These are phyloP conservation scores for Botrytis byssoidea DNA, from an alignment of 2,329 filamentous ascomycete species.

Conservation along the genomic window DNA sequence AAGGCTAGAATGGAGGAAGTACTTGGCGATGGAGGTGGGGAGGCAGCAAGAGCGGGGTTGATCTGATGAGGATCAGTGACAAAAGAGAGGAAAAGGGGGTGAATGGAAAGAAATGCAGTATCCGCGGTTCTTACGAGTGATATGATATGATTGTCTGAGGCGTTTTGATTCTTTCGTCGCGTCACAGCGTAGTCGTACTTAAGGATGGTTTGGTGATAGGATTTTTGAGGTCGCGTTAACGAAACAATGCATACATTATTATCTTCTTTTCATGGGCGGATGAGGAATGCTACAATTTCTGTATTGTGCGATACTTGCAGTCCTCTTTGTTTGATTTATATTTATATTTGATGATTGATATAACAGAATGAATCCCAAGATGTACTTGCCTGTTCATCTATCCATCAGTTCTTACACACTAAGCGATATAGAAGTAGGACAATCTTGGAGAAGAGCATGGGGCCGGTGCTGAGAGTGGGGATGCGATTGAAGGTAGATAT, in stretches of 20 bases:
- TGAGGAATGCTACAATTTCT: background rate
- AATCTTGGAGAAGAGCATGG: background rate
- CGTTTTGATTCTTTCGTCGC: background rate
- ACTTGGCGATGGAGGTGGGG: conserved; percentile 56
- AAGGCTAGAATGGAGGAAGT: conserved; percentile 60
- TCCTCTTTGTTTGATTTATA: background rate
- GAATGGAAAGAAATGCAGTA: background rate
- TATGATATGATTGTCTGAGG: background rate
- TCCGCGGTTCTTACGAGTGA: background rate
- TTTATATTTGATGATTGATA: background rate
- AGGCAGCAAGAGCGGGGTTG: conserved; percentile 59
- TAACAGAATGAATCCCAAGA: background rate
- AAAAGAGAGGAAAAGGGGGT: background rate
- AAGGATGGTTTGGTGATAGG: background rate
- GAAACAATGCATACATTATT: background rate
- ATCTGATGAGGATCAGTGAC: conserved; percentile 11
- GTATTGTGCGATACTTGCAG: background rate
- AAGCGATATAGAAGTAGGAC: background rate
- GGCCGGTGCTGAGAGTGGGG: background rate
- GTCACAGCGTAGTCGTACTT: background rate
- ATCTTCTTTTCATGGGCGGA: background rate
- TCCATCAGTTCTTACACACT: background rate
- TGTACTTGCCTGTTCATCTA: background rate
- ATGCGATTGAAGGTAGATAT: background rate
- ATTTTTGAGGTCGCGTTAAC: background rate